Conservation (phyloP, 176 grass and related monocot species). For the Secale cereale region DNA sequence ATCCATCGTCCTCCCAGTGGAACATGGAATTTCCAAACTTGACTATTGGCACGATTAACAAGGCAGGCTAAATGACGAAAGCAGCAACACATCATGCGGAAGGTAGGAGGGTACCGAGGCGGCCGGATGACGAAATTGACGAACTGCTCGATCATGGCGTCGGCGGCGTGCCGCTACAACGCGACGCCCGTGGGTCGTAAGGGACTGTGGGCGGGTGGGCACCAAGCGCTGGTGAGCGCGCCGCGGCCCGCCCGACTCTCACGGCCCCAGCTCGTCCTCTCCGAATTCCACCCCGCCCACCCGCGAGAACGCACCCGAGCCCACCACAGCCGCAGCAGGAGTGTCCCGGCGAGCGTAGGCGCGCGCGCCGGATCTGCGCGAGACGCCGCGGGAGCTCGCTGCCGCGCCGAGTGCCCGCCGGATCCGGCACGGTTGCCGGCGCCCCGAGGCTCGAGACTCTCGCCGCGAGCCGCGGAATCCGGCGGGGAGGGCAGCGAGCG, state of each 20-base stretch:
- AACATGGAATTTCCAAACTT: slow-evolving; percentile 1
- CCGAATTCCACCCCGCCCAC: slow-evolving; percentile 5
- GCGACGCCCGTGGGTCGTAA: not conserved
- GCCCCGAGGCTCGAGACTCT: slow-evolving; percentile 29
- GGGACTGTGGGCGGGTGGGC: not conserved
- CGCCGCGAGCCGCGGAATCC: slow-evolving; percentile 31
- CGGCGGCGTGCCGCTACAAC: slow-evolving; percentile 1
- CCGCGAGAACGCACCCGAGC: not conserved
- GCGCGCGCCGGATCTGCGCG: slow-evolving; percentile 20
- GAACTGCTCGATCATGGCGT: slow-evolving; percentile 93
- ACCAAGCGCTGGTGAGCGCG: slow-evolving; percentile 6
- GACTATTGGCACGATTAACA: not conserved
- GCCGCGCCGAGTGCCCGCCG: slow-evolving; percentile 7
- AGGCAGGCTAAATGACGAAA: not conserved
- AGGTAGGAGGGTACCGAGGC: slow-evolving; percentile 48
- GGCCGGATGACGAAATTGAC: slow-evolving; percentile 96
- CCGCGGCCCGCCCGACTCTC: slow-evolving; percentile 2
- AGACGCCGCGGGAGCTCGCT: slow-evolving; percentile 3
- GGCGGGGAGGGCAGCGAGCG: not conserved
- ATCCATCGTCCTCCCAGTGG: not conserved
- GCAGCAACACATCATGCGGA: not conserved
- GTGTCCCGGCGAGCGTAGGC: not conserved
- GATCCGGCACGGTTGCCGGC: slow-evolving; percentile 26
- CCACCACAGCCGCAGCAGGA: not conserved
- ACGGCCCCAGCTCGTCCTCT: not conserved